Evolutionary conservation across 139 green algal genomes (phyloP), one percentile per base, ranked within the genome.

Genomic region (Tetradesmus obliquus): DNA sequence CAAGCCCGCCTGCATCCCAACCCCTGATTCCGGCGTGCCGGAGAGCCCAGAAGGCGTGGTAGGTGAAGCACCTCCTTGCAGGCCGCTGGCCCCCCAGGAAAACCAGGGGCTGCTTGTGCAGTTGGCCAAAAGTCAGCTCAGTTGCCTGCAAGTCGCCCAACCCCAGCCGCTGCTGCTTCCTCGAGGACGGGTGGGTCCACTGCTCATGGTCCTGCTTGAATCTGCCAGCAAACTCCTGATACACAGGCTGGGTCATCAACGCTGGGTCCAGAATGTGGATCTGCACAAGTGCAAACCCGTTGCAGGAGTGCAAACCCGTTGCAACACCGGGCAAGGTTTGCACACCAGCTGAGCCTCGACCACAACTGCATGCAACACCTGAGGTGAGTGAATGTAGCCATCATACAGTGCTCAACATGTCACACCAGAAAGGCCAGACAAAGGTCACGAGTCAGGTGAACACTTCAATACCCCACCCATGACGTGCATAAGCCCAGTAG

Each of bases 111-210:
- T 74, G 54, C 54, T 55, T 19, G 24, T 87, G 51, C n/a, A 87
- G 55, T 72, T 87, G 82, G 82, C 82, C 82, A 72, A 87, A 87
- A 12, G 82, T 87, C 13, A 87, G 82, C 54, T 71, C 55, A 72
- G 82, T 20, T 71, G 82, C 82, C 82, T 53, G 13, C 82, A 87
- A 19, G 15, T 22, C 22, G 24, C 82, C 82, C 19, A 87, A 12
- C 53, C 55, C 82, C 24, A 15, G 15, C 5, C 82, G 82, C 15
- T 74, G 55, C 55, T 87, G 82, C 55, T 15, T 17, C 82, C 24
- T 20, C 24, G 82, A 51, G 1, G 24, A 72, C 7, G 82, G 82
- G 55, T 51, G 5, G 22, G 55, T 87, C 82, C 82, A 87, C 4
- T 51, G 7, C 13, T n/a, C 12, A 53, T n/a, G 8, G 8, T 66